Base-by-base conservation (phyloP, 1,284 basidiomycete species). In the Marasmius fiardii region DNA sequence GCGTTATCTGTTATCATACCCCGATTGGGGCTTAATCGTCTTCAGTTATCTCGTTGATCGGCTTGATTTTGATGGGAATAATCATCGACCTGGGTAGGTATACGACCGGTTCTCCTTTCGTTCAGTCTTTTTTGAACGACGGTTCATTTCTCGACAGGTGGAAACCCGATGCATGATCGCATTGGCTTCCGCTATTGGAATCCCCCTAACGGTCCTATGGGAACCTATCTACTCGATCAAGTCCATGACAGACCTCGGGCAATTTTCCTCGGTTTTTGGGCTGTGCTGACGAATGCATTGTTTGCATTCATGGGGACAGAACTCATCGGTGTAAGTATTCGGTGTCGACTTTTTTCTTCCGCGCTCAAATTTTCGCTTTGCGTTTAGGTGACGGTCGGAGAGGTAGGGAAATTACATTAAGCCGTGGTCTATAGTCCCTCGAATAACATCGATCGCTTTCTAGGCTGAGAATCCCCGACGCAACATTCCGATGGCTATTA, bases 151-250 rank as follows among this genome's bases (percentile, higher is more conserved):
- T 4, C 45, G 14, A 2, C 47, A 76, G 85, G 87, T 57, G 86
- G 85, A 56, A 86, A 83, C 39, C 83, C 87, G 0, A 69, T 76
- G 28, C 75, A 83, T 54, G 85, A 86, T 60, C 76, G 86, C 31
- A 76, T 88, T 58, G 85, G 80, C n/a, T 85, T 84, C 68, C 71
- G 80, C 18, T 82, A 86, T 71, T 88, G 85, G 83, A 63, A 65
- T 47, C 64, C 67, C 28, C 75, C 77, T n/a, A 61, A 77, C 57
- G 77, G 77, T 2, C 77, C 75, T 1, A 77, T 78, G 75, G 77
- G 77, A 18, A 67, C 68, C 53, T 77, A 76, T 61, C 68, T 85
- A 39, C 57, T 75, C 44, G 59, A 63, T 31, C 65, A 75, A 59
- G 79, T 83, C 11, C 75, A 83, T 58, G 68, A 80, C 54, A 66